Evolutionary conservation across 2,329 filamentous ascomycete species (phyloP), one percentile per base, ranked within the genome.

Genomic region (Aplosporella prunicola): DNA sequence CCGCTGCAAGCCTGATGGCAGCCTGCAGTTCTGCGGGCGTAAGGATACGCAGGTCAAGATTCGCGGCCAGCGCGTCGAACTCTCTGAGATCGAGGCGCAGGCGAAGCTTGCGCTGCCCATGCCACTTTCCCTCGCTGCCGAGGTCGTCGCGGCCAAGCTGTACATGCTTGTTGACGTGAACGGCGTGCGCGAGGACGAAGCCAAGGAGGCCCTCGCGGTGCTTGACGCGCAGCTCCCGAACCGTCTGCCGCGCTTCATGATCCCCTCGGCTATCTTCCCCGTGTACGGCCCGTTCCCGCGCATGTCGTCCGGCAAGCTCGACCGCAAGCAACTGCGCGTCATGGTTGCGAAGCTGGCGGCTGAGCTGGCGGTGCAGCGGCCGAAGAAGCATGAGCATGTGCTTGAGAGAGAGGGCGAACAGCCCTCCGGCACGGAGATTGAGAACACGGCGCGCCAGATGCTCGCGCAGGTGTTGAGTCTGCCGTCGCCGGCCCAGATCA

Each of bases 11-110:
- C 49, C 52, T 7, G 26, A 10, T 14, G 43, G 43, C 8, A 32
- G 18, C 9, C 18, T 36, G 16, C 27, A 17, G 6, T 45, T 43
- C 39, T 17, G 23, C 22, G 41, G 41, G 10, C 41, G 41, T 24
- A 43, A 40, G 22, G 41, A 43, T 14, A 31, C 27, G 15, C 20
- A 41, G 18, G 37, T 40, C 9, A 43, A 43, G 29, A 50, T 61
- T 32, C 57, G 58, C n/a, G 58, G 58, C 5, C 51, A 57, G 35
- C 52, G 58, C 0, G 51, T 61, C 30, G 58, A 62, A 40, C 43
- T 62, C 8, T 57, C 50, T 20, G 58, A 62, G 36, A 54, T 60
- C 32, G 59, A 62, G 38, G 49, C 54, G 29, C 53, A 57, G 22
- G 22, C 22, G 8, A 24, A n/a, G n/a, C 8, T 8, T n/a, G 22